Percentiles rank a stretch among this genome's conserved stretches.
Conservation (phyloP, 257 asterid genomes). For the Solanum rostratum region DNA sequence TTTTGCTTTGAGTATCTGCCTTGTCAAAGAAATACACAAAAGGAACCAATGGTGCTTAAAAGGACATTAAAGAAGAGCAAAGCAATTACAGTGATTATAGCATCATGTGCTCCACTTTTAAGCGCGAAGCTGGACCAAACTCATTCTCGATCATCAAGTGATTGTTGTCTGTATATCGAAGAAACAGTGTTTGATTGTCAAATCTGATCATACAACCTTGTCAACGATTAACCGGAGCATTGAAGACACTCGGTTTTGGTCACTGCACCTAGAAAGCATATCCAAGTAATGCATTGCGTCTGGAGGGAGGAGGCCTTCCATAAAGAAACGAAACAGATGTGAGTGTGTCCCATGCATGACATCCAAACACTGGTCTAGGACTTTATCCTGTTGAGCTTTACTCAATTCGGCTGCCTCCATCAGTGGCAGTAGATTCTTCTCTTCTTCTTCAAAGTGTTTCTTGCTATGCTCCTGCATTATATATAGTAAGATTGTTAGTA, state of each 20-base stretch:
- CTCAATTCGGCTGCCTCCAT: conserved; percentile 86
- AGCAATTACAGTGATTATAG: neutral
- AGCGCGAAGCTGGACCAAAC: neutral
- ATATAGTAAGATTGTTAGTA: neutral
- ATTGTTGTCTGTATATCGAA: neutral
- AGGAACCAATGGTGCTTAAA: neutral
- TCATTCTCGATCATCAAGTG: neutral
- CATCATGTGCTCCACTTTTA: neutral
- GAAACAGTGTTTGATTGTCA: neutral
- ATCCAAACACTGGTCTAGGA: conserved; percentile 65
- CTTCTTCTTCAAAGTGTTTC: conserved; percentile 80
- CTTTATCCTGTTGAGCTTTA: conserved; percentile 56
- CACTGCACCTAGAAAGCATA: conserved; percentile 57
- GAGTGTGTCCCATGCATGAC: conserved; percentile 87
- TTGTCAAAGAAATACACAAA: neutral
- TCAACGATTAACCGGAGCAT: conserved; percentile 77
- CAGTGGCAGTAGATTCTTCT: conserved; percentile 67
- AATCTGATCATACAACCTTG: neutral
- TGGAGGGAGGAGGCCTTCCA: conserved; percentile 85
- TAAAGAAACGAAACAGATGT: conserved; percentile 57
- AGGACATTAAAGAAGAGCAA: neutral
- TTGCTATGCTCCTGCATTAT: conserved; percentile 53
- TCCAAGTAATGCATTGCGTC: conserved; percentile 89
- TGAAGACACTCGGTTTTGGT: conserved; percentile 50
- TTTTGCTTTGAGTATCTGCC: neutral